A percentile compares a stretch with the other conserved stretches of the same genome.
Conservation (phyloP, 75 land plant species). For the Cupressus sempervirens region DNA sequence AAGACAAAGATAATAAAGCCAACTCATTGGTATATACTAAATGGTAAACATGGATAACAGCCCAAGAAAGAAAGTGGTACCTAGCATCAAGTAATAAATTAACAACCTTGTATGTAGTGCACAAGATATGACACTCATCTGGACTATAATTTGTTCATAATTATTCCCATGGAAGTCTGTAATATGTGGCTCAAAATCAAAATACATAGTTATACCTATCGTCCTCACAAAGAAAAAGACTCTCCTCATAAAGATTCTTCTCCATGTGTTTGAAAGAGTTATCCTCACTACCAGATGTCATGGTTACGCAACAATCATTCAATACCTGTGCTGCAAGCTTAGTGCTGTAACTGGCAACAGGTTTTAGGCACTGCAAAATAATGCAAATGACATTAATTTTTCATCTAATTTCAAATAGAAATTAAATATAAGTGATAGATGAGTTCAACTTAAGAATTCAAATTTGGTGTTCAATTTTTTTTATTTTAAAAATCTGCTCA, state of each 20-base stretch:
- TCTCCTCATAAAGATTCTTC: constrained; percentile 71
- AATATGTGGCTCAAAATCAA: no score
- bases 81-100: not conserved
- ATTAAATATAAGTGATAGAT: not conserved
- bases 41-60: not conserved
- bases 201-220: constrained; percentile 41
- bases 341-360: constrained; percentile 57
- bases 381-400: not conserved
- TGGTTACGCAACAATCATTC: constrained; percentile 69
- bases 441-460: not conserved
- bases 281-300: constrained; percentile 80
- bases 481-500: not conserved
- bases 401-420: not conserved
- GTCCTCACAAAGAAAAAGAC: constrained; percentile 71
- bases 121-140: not conserved
- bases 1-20: not conserved
- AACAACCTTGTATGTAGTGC: not conserved
- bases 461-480: not conserved
- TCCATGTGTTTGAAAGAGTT: constrained; percentile 73
- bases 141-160: not conserved
- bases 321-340: constrained; percentile 51
- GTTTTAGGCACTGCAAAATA: constrained; percentile 54
- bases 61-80: not conserved
- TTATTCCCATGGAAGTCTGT: not conserved
- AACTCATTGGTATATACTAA: constrained; percentile 10